Base-by-base conservation (phyloP, 306 rosid species). In the Vigna reflexopilosa region DNA sequence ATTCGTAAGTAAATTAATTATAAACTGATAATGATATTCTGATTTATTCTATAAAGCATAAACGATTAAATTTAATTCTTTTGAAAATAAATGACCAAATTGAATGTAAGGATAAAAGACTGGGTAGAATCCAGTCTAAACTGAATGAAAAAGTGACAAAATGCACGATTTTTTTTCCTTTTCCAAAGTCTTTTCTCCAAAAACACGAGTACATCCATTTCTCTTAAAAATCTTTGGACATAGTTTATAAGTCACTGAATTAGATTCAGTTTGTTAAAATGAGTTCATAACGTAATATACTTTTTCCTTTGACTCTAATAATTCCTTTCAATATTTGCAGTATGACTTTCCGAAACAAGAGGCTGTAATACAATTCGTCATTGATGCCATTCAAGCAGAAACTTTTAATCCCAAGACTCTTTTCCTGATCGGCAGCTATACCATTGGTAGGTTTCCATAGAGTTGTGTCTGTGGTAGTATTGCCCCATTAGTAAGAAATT, bases 301-400 rank as follows among this genome's bases (percentile, higher is more conserved):
- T 44, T 49, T 22, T 61, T 77, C 70, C 19, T 32, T 2, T 56
- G 70, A 71, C 45, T 63, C 9, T 56, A 15, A 48, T 34, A 34
- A 63, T 51, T 68, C 48, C 72, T 62, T 36, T 81, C 65, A 54
- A 30, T 40, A 51, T 62, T 73, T 58, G 89, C 96, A 95, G 98
- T 89, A 92, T 78, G 98, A 95, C 85, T 95, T 92, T 79, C 98
- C 98, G n/a, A 92, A 91, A 81, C 97, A 95, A 83, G 97, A 95
- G 74, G 88, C 97, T 69, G 97, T 92, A 49, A 92, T 91, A 85
- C 98, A 92, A 85, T 95, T 95, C 45, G 98, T 95, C 58, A 81
- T 92, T 48, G 98, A 95, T 76, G 97, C 98, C 83, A 85, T 92
- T 85, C 96, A 91, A 80, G 98, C 97, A 2, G 98, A 95, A 89